Base-by-base conservation (phyloP, 345 rosid species). In the Nephelium lappaceum region DNA sequence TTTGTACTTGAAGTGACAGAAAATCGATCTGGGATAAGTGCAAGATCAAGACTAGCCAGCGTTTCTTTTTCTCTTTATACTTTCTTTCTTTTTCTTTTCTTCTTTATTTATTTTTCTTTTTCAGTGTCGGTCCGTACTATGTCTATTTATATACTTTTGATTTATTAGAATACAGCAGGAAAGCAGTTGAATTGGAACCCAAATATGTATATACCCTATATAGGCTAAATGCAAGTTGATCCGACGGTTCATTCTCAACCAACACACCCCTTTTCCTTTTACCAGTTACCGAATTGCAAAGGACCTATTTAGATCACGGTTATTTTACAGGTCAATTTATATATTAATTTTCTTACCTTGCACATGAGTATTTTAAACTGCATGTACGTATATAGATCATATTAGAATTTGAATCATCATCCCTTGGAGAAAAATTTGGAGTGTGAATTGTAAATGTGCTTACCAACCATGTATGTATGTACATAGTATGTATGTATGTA, bases 61-160 rank as follows among this genome's bases (percentile, higher is more conserved):
- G 2, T 18, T 27, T 11, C 49, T 43, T 18, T 67, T 31, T 31
- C 45, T 49, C 24, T 18, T 39, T 65, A 2, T 15, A 4, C 43
- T 63, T 57, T 55, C 12, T 39, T 49, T 64, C 61, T 49, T 65
- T 67, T 67, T 36, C 25, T 49, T 61, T 47, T 51, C 2, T 41
- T 65, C 25, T 62, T 72, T 72, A 18, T 60, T 82, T n/a, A n/a
- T 41, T 16, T 51, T 16, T 51, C 21, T 68, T 61, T 43, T 67
- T 72, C 24, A n/a, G 64, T 39, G 74, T 69, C 42, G 55, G 64
- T 47, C 55, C 70, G 19, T 63, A 63, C 60, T 1, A 66, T 36
- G 4, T 49, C 1, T 31, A 47, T 6, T 49, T 49, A 8, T 53
- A 53, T 53, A 53, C n/a, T 53, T 53, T 5, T 16, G 58, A 60